Conservation (phyloP, 2,329 filamentous ascomycete species). For the Nothomitra cinnamomea region DNA sequence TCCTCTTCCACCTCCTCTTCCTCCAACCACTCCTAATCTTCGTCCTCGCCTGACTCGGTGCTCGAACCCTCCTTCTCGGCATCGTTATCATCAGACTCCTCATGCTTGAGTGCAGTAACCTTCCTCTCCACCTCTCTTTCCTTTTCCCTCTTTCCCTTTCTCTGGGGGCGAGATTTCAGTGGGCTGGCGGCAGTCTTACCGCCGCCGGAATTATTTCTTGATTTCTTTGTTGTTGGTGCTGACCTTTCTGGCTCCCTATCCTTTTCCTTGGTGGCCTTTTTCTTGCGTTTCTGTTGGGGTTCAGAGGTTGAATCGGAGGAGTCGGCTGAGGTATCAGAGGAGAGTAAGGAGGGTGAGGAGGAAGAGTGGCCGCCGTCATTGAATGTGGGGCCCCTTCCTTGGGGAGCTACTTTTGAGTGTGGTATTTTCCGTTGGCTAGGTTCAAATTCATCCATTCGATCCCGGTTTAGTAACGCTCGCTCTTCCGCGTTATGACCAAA, state of each 20-base stretch:
- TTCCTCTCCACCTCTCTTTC: not conserved
- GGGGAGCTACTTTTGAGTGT: not conserved
- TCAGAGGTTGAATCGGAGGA: not conserved
- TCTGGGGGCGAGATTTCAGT: no score
- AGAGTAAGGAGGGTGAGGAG: not conserved
- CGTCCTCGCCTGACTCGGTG: not conserved
- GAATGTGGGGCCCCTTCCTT: not conserved
- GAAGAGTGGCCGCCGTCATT: not conserved
- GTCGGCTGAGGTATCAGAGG: not conserved
- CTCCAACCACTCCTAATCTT: not conserved
- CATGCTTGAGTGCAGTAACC: not conserved
- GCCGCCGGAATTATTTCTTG: no score
- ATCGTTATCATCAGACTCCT: not conserved
- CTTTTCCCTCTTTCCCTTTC: not conserved
- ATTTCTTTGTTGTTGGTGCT: not conserved
- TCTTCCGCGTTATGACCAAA: not conserved
- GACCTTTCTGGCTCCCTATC: not conserved
- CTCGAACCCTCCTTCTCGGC: not conserved
- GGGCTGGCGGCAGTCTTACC: no score
- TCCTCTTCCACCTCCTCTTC: not conserved
- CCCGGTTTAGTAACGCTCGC: not conserved
- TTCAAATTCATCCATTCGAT: not conserved
- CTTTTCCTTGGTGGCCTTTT: not conserved
- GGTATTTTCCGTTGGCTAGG: not conserved
- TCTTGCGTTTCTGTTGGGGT: no score